Percentiles rank a stretch among this genome's conserved stretches.
Conservation (phyloP, 495 filamentous ascomycete species). For the Aspergillus diversus region DNA sequence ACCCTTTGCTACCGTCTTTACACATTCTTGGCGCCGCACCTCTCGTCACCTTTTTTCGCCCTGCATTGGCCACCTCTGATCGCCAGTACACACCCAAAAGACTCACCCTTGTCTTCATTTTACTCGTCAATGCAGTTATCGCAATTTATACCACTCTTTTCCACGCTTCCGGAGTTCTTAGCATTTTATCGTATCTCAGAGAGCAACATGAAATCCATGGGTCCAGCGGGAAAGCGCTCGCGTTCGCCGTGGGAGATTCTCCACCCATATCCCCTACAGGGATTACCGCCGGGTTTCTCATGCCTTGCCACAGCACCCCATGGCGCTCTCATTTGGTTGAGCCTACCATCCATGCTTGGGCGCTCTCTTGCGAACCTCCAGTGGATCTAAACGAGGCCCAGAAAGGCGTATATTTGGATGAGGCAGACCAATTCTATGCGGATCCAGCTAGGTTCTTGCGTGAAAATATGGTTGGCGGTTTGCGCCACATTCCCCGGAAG, state of each 20-base stretch:
- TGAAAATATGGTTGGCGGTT: slow-evolving; percentile 48
- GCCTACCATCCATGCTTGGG: slow-evolving; percentile 76
- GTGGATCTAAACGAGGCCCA: slow-evolving; percentile 61
- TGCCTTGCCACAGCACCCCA: slow-evolving; percentile 96
- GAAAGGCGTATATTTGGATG: slow-evolving; percentile 73
- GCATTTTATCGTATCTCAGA: slow-evolving; percentile 74
- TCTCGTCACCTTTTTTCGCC: slow-evolving; percentile 66
- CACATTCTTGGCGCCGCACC: slow-evolving; percentile 77
- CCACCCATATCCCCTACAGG: slow-evolving; percentile 3
- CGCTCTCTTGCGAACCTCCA: slow-evolving; percentile 89
- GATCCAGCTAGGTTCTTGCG: slow-evolving; percentile 64
- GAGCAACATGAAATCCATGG: slow-evolving; percentile 63
- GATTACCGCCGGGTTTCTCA: slow-evolving; percentile 85
- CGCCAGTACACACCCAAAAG: slow-evolving; percentile 46
- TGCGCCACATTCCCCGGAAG: slow-evolving; percentile 44
- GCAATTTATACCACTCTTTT: slow-evolving; percentile 72
- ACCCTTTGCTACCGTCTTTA: slow-evolving; percentile 84
- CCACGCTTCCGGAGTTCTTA: slow-evolving; percentile 78
- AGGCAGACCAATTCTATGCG: slow-evolving; percentile 88
- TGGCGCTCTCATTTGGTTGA: slow-evolving; percentile 88
- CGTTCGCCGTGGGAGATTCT: neutral
- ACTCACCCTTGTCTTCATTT: slow-evolving; percentile 57
- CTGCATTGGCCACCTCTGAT: slow-evolving; percentile 37
- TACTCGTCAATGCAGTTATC: slow-evolving; percentile 70
- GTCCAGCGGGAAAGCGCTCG: slow-evolving; percentile 19